Evolutionary conservation across 2,329 filamentous ascomycete genomes (phyloP), one percentile per base, ranked within the genome.

Genomic region (Rutstroemia sp.): DNA sequence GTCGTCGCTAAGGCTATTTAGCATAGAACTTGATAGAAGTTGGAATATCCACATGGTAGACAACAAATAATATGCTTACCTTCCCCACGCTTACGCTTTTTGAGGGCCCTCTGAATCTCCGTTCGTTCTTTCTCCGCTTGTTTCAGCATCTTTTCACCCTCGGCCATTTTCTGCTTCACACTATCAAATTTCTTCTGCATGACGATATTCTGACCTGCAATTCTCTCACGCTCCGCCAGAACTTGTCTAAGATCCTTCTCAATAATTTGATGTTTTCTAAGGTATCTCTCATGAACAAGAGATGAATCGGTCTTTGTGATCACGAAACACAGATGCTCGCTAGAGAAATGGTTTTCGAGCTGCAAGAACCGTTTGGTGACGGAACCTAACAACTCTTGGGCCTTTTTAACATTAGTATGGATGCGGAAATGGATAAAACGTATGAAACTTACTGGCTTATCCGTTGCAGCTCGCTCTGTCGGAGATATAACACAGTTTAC

Each of bases 351-450:
- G 21, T 58, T 58, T 47, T 66, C 64, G 10, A 65, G 55, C 34
- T 61, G 58, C 8, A 65, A 12, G 27, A 52, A 58, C 9, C 56
- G 53, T 30, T 61, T 55, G 3, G 47, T 54, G 6, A 55, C 37
- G 21, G 58, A 60, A 3, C 48, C 58, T 3, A 66, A 56, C 5
- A 64, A 23, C n/a, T 63, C 60, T 14, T 63, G 59, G 9, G 63
- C 62, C 58, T 62, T 42, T 34, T 12, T 12, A 10, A 4, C 10
- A 3, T 34, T 12, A 34, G 30, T 14, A 14, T 10, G 12, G 9
- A 12, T 34, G 2, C 3, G 10, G 10, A 34, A 34, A 34, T 27
- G 6, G 25, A 3, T 12, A 34, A 3, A 12, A 34, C 2, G 30
- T 1, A 34, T 34, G 30, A 34, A 34, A 14, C 10, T 12, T 5